These are phyloP conservation scores for Graphilbum ipis-grandicollis DNA, from an alignment of 2,329 filamentous ascomycete species.

Conservation along the genomic window DNA sequence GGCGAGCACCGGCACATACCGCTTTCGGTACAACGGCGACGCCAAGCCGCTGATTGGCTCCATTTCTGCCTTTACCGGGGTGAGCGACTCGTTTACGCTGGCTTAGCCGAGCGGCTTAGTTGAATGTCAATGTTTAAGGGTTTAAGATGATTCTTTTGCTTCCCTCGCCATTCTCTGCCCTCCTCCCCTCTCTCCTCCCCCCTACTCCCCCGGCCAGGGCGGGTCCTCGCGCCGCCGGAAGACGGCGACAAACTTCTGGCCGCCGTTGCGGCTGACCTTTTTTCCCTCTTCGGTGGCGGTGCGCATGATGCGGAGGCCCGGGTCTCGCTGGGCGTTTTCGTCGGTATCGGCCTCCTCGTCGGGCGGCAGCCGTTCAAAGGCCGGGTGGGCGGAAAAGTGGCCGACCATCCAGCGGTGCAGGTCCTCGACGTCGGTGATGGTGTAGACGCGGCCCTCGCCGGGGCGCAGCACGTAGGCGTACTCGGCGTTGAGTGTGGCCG, in stretches of 20 bases:
- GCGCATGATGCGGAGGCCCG: conserved; percentile 57
- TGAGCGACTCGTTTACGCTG: conserved; percentile 14
- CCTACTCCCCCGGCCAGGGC: conserved; percentile 39
- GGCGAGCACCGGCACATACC: conserved; percentile 45
- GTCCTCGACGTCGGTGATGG: conserved; percentile 93
- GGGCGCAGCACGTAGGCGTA: conserved; percentile 78
- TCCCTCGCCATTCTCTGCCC: too few species aligned
- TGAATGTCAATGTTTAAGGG: too few species aligned
- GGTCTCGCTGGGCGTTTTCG: conserved; percentile 39
- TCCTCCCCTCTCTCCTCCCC: too few species aligned
- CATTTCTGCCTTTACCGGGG: conserved; percentile 30
- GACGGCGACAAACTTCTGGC: conserved; percentile 78
- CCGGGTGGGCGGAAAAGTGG: conserved; percentile 61
- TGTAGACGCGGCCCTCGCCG: conserved; percentile 68
- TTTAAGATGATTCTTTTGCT: too few species aligned
- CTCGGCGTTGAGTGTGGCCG: conserved; percentile 72
- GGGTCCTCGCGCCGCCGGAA: conserved; percentile 71
- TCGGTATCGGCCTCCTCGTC: conserved; percentile 43
- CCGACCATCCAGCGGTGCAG: conserved; percentile 85
- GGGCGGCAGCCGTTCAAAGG: conserved; percentile 54
- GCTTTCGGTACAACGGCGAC: conserved; percentile 69
- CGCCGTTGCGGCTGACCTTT: conserved; percentile 83
- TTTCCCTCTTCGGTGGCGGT: conserved; percentile 91
- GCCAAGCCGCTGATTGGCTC: conserved; percentile 47
- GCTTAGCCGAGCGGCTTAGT: too few species aligned